A percentile compares a stretch with the other conserved stretches of the same genome.
phyloP scores from a whole-genome alignment of 768 basidiomycete species.

The Mycena alexandri region DNA sequence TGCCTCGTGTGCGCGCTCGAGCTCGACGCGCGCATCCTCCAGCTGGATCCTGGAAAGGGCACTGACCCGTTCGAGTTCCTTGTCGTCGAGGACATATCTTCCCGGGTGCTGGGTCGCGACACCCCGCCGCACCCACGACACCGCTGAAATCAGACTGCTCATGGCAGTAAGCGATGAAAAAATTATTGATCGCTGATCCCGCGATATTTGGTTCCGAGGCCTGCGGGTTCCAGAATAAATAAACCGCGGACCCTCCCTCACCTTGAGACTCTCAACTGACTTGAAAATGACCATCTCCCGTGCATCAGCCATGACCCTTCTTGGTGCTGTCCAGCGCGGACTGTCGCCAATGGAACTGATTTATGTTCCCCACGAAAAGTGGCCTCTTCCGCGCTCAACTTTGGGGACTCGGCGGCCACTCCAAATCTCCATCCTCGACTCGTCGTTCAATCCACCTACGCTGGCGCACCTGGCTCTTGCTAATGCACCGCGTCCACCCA shows the following conservation, averaged over 20 bases:
- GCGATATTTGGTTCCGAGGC: background rate
- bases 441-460: constrained; percentile 95
- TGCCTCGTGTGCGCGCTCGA: constrained; percentile 84
- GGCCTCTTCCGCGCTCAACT: constrained; percentile 66
- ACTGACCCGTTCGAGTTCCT: constrained; percentile 91
- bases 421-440: constrained; percentile 84
- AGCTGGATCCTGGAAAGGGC: constrained; percentile 88
- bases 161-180: constrained; percentile 48
- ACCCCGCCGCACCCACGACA: constrained; percentile 88
- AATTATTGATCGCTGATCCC: constrained; percentile 9
- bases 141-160: constrained; percentile 82
- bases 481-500: constrained; percentile 52
- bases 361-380: constrained; percentile 68
- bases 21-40: constrained; percentile 89
- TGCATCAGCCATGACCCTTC: constrained; percentile 33
- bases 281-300: constrained; percentile 27
- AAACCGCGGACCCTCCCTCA: too few species aligned
- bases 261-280: too few species aligned
- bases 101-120: constrained; percentile 78
- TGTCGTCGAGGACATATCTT: constrained; percentile 92
- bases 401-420: constrained; percentile 43
- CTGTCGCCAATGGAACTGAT: constrained; percentile 68
- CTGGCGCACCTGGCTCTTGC: constrained; percentile 86
- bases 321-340: constrained; percentile 60
- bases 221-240: background rate